Percentiles rank a stretch among this genome's conserved stretches.
phyloP scores from a whole-genome alignment of 805 yeast species.

The Allodekkera sacchari region DNA sequence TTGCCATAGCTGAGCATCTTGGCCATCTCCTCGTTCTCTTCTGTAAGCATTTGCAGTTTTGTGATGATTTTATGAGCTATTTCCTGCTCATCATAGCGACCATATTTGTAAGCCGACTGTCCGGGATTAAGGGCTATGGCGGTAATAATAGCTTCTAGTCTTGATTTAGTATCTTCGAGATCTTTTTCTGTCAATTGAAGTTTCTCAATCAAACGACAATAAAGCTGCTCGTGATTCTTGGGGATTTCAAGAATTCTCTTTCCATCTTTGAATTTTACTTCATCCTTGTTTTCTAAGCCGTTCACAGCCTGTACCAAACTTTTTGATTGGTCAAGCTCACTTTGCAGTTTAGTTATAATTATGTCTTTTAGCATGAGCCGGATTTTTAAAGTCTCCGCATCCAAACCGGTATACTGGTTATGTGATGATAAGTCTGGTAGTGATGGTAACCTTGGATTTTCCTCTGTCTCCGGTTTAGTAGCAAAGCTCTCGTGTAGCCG shows the following conservation, averaged over 20 bases:
- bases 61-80: conserved; percentile 64
- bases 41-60: conserved; percentile 49
- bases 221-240: conserved; percentile 25
- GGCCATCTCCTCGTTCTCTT: conserved; percentile 63
- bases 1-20: conserved; percentile 71
- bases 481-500: no score
- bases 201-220: conserved; percentile 20
- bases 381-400: conserved; percentile 34
- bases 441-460: no score
- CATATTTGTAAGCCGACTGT: conserved; percentile 38
- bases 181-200: conserved; percentile 31
- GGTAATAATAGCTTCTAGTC: conserved; percentile 55
- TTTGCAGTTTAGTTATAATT: conserved; percentile 37
- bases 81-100: conserved; percentile 67
- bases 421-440: no score
- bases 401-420: no score
- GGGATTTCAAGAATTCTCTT: conserved; percentile 22
- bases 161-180: conserved; percentile 49
- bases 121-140: conserved; percentile 46
- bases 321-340: conserved; percentile 32
- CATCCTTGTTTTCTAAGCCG: conserved; percentile 7
- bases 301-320: conserved; percentile 36
- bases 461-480: no score
- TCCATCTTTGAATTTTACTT: conserved; percentile 7
- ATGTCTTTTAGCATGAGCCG: conserved; percentile 50